A percentile compares a stretch with the other conserved stretches of the same genome.
These are phyloP conservation scores for Lecanosticta acicola DNA, from an alignment of 2,329 filamentous ascomycete species.

Conservation along the genomic window DNA sequence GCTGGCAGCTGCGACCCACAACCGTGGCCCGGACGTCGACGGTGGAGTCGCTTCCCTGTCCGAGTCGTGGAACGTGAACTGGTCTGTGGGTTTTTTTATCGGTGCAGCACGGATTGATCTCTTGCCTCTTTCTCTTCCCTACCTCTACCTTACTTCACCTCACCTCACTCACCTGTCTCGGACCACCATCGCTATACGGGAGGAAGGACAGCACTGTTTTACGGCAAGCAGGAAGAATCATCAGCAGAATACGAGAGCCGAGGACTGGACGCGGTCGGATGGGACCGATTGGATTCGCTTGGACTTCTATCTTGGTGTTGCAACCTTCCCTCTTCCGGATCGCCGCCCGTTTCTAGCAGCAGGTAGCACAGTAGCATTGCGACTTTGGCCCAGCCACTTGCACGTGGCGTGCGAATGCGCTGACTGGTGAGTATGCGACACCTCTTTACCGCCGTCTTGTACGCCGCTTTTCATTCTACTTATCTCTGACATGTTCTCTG, in stretches of 20 bases:
- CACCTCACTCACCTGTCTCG: not conserved
- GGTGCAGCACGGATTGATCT: too few relatives aligned
- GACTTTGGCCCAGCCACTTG: not conserved
- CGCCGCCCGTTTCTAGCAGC: not conserved
- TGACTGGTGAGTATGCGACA: conserved; percentile 5
- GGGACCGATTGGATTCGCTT: not conserved
- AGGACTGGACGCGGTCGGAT: not conserved
- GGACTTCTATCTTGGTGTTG: too few relatives aligned
- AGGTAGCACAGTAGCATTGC: too few relatives aligned
- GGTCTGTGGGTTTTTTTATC: too few relatives aligned
- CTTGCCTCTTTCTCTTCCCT: not conserved
- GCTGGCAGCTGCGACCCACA: too few relatives aligned
- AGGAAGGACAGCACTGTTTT: not conserved
- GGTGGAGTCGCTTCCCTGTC: too few relatives aligned
- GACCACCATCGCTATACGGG: not conserved
- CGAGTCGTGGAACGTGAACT: too few relatives aligned
- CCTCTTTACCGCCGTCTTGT: not conserved
- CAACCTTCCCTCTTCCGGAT: too few relatives aligned
- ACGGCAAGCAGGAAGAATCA: not conserved
- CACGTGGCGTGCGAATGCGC: conserved; percentile 3
- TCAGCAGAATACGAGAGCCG: not conserved
- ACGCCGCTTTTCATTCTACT: not conserved
- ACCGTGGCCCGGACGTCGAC: too few relatives aligned
- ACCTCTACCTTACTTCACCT: not conserved
- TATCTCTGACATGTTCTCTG: conserved; percentile 5